Base-by-base conservation (phyloP, 1,284 basidiomycete species). In the Irpex lacteus region DNA sequence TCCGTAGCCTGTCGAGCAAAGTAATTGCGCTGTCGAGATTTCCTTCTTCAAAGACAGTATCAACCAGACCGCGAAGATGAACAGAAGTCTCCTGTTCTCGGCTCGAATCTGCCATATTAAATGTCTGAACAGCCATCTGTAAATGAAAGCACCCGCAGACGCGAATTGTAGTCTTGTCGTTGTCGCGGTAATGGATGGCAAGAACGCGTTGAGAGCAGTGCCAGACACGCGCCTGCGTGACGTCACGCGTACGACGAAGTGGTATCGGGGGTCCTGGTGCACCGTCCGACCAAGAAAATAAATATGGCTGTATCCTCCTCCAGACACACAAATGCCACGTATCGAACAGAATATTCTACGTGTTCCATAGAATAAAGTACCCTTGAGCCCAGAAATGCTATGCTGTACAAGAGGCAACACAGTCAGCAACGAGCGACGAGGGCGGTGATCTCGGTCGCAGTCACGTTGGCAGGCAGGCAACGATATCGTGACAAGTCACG, bases 31-130 rank as follows among this genome's bases (percentile, higher is more conserved):
- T 78, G 66, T 88, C 84, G 67, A 88, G 90, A 66, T 91, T 88
- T 18, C 85, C 85, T 71, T 92, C 90, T 68, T 92, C 90, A 47
- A 92, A 84, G 65, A 85, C 87, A 55, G 80, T 84, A 70, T 91
- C 88, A 13, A 90, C 85, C 54, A 56, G 19, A 18, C 54, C 26
- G 9, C 34, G 54, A 56, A 56, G 54, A 56, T 56, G 32, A 21
- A 56, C 54, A 36, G 54, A 56, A 11, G 32, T 56, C 54, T 56
- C 54, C 6, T 26, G 54, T 56, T 56, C 54, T 9, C 54, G 54
- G 34, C 11, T 21, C 9, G 21, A 18, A 13, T 56, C 54, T 56
- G 26, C 26, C 54, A 34, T 13, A 11, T 15, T 36, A 56, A 9
- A 32, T 11, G 26, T 36, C 34, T 32, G 54, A 18, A 56, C 34